Conservation (phyloP, 345 rosid species). For the Salix purpurea region DNA sequence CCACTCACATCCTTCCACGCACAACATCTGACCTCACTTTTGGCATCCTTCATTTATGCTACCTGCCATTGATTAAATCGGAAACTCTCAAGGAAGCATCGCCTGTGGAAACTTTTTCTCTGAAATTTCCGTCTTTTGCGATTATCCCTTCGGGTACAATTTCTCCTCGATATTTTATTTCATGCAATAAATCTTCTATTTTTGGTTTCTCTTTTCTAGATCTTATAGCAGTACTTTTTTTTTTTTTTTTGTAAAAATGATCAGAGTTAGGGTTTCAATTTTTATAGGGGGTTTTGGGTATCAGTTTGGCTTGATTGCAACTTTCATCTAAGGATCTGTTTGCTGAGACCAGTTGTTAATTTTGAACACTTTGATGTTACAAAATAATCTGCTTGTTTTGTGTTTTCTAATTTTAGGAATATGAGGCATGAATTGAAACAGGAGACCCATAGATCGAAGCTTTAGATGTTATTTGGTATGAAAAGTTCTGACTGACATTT, state of each 20-base stretch:
- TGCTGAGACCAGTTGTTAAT: constrained; percentile 18
- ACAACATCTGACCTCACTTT: constrained; percentile 11
- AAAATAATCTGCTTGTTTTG: neutral
- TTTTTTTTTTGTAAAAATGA: neutral
- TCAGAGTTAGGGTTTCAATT: constrained; percentile 1
- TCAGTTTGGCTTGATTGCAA: neutral
- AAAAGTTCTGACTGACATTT: neutral
- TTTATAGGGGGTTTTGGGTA: neutral
- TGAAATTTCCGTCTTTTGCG: constrained; percentile 21
- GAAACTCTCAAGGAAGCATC: constrained; percentile 14
- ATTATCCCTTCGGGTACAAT: constrained; percentile 23
- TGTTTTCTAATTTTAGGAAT: neutral
- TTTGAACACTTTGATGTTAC: neutral
- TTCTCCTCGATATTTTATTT: neutral
- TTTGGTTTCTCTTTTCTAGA: neutral
- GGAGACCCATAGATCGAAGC: neutral
- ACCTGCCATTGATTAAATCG: neutral
- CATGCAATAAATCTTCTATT: neutral
- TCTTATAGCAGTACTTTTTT: neutral
- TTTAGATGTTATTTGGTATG: neutral
- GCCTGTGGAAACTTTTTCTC: constrained; percentile 13
- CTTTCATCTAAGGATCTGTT: constrained; percentile 10
- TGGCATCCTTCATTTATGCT: neutral
- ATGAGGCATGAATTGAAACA: neutral
- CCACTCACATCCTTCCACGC: constrained; percentile 31